Percentiles rank a stretch among this genome's conserved stretches.
Conservation (phyloP, 768 basidiomycete genomes). For the Leccinum truebloodii region DNA sequence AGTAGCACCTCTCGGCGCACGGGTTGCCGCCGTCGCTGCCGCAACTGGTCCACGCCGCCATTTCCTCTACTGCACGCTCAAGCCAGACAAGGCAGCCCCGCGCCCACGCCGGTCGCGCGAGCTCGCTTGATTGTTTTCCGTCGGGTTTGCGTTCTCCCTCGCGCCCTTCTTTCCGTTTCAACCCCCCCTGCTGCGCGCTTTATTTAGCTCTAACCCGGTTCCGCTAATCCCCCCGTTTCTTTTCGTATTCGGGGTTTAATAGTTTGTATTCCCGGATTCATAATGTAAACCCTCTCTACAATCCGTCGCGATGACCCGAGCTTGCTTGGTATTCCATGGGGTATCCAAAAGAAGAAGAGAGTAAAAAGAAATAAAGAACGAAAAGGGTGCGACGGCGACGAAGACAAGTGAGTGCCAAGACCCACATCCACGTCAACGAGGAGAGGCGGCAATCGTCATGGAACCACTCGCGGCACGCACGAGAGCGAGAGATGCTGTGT, state of each 20-base stretch:
- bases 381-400: background rate
- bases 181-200: background rate
- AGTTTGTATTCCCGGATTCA: slow-evolving; percentile 21
- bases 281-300: slow-evolving; percentile 16
- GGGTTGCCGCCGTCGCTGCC: slow-evolving; percentile 65
- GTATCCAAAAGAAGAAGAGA: slow-evolving; percentile 21
- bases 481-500: background rate
- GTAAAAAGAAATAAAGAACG: background rate
- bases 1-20: slow-evolving; percentile 53
- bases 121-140: slow-evolving; percentile 3
- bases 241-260: background rate
- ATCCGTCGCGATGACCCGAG: background rate
- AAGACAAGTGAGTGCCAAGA: background rate
- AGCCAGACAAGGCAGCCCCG: slow-evolving; percentile 50
- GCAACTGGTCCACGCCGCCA: slow-evolving; percentile 77
- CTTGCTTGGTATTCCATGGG: slow-evolving; percentile 13
- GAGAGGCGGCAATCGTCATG: background rate
- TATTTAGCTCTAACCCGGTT: background rate
- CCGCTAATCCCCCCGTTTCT: background rate
- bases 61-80: slow-evolving; percentile 80
- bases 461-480: background rate
- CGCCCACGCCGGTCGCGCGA: slow-evolving; percentile 51
- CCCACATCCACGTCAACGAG: background rate
- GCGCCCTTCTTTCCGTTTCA: background rate
- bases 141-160: background rate